phyloP scores from a whole-genome alignment of 2,329 filamentous ascomycete species.

The Alternaria gaisen region DNA sequence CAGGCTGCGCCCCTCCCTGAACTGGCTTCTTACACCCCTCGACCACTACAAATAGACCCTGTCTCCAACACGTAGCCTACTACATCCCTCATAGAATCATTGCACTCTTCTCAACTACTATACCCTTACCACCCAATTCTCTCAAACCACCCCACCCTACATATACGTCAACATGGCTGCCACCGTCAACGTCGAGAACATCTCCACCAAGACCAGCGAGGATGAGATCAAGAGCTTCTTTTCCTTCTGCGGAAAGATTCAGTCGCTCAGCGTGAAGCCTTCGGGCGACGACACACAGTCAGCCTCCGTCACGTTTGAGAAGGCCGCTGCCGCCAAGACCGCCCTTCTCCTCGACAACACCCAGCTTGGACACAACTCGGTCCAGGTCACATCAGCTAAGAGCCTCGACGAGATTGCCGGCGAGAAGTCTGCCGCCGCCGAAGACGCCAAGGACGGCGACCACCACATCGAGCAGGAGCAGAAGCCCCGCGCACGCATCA shows the following conservation, averaged over 20 bases:
- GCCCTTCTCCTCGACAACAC: conserved; percentile 97
- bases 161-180: conserved; percentile 57
- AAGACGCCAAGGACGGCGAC: conserved; percentile 60
- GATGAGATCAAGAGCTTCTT: conserved; percentile 97
- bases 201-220: conserved; percentile 81
- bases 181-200: conserved; percentile 90
- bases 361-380: conserved; percentile 78
- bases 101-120: background rate
- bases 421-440: conserved; percentile 65
- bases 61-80: conserved; percentile 9
- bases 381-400: conserved; percentile 79
- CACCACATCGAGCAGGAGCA: conserved; percentile 90
- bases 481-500: conserved; percentile 91
- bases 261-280: conserved; percentile 77
- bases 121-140: background rate
- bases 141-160: conserved; percentile 1
- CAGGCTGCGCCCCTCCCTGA: conserved; percentile 25
- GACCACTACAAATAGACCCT: conserved; percentile 22
- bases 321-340: conserved; percentile 95
- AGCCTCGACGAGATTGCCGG: conserved; percentile 70
- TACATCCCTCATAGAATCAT: background rate
- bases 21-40: conserved; percentile 22
- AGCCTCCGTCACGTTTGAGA: conserved; percentile 95
- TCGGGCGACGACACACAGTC: conserved; percentile 73
- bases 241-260: conserved; percentile 95